These are phyloP conservation scores for Trichosanthes truncata DNA, from an alignment of 306 rosid species.

Conservation along the genomic window DNA sequence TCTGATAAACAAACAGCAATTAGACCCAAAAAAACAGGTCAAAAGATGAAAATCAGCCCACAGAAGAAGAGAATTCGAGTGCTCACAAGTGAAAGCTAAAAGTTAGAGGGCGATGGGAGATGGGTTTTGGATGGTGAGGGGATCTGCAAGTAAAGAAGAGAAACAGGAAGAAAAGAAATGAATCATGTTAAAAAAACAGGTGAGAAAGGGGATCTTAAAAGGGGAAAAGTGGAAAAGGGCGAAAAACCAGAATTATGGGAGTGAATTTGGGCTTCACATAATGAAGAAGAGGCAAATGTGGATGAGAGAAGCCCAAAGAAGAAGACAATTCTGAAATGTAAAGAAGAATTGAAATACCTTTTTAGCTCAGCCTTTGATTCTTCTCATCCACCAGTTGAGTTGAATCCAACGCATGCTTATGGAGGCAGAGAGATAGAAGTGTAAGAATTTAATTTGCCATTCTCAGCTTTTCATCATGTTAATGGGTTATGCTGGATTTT, in stretches of 20 bases:
- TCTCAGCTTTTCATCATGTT: not conserved
- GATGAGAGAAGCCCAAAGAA: constrained; percentile 9
- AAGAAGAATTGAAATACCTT: not conserved
- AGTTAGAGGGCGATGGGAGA: not conserved
- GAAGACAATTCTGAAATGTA: not conserved
- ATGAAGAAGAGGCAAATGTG: constrained; percentile 5
- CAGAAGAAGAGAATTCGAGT: not conserved
- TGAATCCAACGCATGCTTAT: not conserved
- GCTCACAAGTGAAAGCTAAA: not conserved
- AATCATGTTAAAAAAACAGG: not conserved
- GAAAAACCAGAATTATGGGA: not conserved
- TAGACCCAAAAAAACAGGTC: not conserved
- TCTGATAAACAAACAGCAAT: not conserved
- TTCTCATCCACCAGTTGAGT: not conserved
- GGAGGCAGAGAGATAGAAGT: not conserved
- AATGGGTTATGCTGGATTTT: not conserved
- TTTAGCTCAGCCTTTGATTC: not conserved
- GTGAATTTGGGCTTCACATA: constrained; percentile 7
- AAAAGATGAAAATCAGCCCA: not conserved
- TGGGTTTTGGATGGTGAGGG: not conserved
- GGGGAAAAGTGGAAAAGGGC: not conserved
- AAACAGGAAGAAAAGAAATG: not conserved
- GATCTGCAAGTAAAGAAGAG: not conserved
- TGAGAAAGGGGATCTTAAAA: not conserved
- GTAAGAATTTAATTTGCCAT: too few relatives aligned